Percentiles rank a stretch among this genome's conserved stretches.
These are phyloP conservation scores for Phytophthora cryptogea DNA, from an alignment of 352 stramenopile genomes.

Conservation along the genomic window DNA sequence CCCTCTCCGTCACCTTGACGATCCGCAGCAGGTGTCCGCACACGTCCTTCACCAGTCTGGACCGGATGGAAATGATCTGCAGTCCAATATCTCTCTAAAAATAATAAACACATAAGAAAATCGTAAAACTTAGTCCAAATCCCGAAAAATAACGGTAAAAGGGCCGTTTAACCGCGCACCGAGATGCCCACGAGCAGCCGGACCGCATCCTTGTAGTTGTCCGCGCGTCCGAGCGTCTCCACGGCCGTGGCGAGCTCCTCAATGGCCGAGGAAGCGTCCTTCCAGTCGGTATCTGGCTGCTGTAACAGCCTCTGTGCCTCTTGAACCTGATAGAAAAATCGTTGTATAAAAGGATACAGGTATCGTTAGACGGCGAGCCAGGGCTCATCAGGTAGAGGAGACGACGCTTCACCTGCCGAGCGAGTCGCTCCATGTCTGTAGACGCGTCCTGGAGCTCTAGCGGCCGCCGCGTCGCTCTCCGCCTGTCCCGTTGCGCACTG, in stretches of 20 bases:
- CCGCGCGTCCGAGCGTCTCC: slow-evolving; percentile 35
- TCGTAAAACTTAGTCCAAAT: slow-evolving; percentile 5
- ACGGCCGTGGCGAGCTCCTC: slow-evolving; percentile 52
- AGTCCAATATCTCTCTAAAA: slow-evolving; percentile 42
- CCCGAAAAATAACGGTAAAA: slow-evolving; percentile 10
- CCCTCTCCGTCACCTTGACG: slow-evolving; percentile 41
- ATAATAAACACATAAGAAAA: slow-evolving; percentile 8
- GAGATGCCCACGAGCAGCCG: slow-evolving; percentile 49
- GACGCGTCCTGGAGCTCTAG: slow-evolving; percentile 1
- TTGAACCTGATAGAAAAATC: slow-evolving; percentile 37
- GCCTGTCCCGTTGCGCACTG: slow-evolving; percentile 18
- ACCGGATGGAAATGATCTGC: slow-evolving; percentile 52
- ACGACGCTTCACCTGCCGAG: slow-evolving; percentile 18
- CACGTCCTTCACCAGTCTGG: slow-evolving; percentile 55
- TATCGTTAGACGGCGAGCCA: slow-evolving; percentile 6
- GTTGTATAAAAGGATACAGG: slow-evolving; percentile 20
- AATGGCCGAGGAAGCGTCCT: slow-evolving; percentile 38
- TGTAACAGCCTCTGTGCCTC: slow-evolving; percentile 41
- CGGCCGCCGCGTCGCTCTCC: slow-evolving; percentile 14
- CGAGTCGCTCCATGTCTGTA: slow-evolving; percentile 32
- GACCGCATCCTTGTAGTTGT: slow-evolving; percentile 38
- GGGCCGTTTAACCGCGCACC: slow-evolving; percentile 26
- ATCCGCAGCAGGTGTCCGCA: slow-evolving; percentile 57
- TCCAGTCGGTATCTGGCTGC: slow-evolving; percentile 46
- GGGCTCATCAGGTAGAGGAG: slow-evolving; percentile 16